Evolutionary conservation across 805 yeast genomes (phyloP).

Genomic region (Pichia heedii): DNA sequence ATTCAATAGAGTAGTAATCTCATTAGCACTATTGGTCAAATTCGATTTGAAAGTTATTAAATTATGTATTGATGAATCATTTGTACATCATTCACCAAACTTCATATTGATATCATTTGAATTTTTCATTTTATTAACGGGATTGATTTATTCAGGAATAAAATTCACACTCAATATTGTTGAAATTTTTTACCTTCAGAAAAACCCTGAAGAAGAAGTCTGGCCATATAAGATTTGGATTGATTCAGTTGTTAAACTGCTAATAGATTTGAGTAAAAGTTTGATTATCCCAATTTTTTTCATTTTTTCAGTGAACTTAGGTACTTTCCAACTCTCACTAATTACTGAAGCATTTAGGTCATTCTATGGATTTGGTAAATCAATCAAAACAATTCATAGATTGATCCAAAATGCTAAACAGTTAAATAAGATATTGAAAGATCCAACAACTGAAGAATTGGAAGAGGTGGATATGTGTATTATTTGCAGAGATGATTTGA

Average conservation of each 20-base stretch:
- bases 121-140: conserved; percentile 54
- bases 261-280: conserved; percentile 31
- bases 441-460: conserved; percentile 57
- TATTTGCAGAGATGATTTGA: conserved; percentile 88
- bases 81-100: conserved; percentile 44
- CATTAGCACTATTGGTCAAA: conserved; percentile 35
- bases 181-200: conserved; percentile 43
- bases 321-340: conserved; percentile 25
- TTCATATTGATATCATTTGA: conserved; percentile 69
- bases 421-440: conserved; percentile 52
- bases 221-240: conserved; percentile 68
- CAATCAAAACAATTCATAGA: conserved; percentile 30
- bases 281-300: conserved; percentile 26
- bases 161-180: conserved; percentile 43
- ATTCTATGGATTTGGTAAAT: conserved; percentile 22
- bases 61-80: conserved; percentile 47
- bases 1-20: conserved; percentile 34
- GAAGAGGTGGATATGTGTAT: conserved; percentile 65
- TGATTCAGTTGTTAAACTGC: conserved; percentile 39
- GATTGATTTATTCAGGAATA: conserved; percentile 36
- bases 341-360: conserved; percentile 25
- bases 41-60: conserved; percentile 46
- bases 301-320: conserved; percentile 37
- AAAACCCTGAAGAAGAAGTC: conserved; percentile 44
- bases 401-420: conserved; percentile 42